Conservation (phyloP, 148 eudicot species). For the Vaccinium myrtillus region DNA sequence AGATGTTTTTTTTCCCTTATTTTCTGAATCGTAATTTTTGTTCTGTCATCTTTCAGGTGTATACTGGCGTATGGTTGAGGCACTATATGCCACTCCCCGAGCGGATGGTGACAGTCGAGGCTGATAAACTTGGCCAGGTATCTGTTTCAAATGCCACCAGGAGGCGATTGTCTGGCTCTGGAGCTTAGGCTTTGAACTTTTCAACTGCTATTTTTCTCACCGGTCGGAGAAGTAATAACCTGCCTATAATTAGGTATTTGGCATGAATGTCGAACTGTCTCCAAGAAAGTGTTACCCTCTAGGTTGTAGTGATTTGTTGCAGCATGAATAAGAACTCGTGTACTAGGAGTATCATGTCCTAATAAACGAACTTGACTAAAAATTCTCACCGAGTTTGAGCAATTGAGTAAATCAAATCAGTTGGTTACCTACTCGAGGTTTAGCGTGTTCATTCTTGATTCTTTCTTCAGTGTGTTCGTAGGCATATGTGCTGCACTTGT, state of each 20-base stretch:
- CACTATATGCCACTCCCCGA: conserved; percentile 65
- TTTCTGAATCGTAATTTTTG: not conserved
- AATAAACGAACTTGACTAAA: not conserved
- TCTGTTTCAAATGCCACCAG: conserved; percentile 89
- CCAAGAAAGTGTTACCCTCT: not conserved
- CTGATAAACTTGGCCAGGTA: conserved; percentile 71
- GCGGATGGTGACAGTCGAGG: conserved; percentile 35
- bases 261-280: not conserved
- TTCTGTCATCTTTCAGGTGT: conserved; percentile 47
- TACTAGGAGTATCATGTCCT: not conserved
- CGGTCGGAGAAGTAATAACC: not conserved
- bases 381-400: not conserved
- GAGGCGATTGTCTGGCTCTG: conserved; percentile 75
- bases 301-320: not conserved
- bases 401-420: not conserved
- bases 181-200: conserved; percentile 31
- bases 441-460: not conserved
- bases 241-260: not conserved
- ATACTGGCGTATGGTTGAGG: conserved; percentile 80
- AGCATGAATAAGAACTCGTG: not conserved
- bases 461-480: not conserved
- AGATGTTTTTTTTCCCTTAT: not conserved
- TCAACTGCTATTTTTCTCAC: not conserved
- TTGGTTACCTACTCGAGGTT: not conserved
- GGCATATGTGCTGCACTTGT: not conserved